Conservation (phyloP, 208 protist species). For the Crithidia mellificae region DNA sequence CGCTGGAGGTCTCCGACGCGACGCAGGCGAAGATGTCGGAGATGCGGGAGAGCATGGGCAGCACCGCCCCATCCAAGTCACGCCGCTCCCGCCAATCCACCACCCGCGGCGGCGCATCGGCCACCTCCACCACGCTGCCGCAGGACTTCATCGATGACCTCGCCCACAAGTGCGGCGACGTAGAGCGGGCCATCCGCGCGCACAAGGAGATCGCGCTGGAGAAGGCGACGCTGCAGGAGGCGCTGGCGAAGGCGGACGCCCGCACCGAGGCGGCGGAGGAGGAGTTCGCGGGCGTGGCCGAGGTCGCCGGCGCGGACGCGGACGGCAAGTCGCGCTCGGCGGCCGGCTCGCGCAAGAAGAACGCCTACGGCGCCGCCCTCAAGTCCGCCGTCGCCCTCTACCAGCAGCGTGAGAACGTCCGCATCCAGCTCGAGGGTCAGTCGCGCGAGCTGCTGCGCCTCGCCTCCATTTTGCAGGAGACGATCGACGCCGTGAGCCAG, state of each 20-base stretch:
- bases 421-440: conserved; percentile 42
- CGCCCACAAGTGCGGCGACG: conserved; percentile 49
- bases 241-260: conserved; percentile 25
- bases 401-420: conserved; percentile 47
- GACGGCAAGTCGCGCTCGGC: conserved; percentile 32
- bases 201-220: conserved; percentile 41
- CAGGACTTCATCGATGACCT: conserved; percentile 65
- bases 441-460: conserved; percentile 51
- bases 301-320: conserved; percentile 38
- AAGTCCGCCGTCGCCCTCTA: conserved; percentile 37
- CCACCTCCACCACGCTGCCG: conserved; percentile 26
- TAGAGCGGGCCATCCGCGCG: conserved; percentile 31
- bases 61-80: conserved; percentile 20
- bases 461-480: conserved; percentile 48
- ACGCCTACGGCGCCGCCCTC: conserved; percentile 36
- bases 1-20: conserved; percentile 36
- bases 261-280: conserved; percentile 34
- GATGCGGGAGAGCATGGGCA: conserved; percentile 34
- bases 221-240: conserved; percentile 32
- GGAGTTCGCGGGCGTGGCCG: conserved; percentile 31
- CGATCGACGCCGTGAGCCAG: conserved; percentile 52
- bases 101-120: conserved; percentile 11
- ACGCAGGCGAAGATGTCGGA: conserved; percentile 32
- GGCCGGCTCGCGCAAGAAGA: conserved; percentile 32
- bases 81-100: conserved; percentile 23